phyloP scores from a whole-genome alignment of 768 basidiomycete genomes.

The Pisolithus albus region DNA sequence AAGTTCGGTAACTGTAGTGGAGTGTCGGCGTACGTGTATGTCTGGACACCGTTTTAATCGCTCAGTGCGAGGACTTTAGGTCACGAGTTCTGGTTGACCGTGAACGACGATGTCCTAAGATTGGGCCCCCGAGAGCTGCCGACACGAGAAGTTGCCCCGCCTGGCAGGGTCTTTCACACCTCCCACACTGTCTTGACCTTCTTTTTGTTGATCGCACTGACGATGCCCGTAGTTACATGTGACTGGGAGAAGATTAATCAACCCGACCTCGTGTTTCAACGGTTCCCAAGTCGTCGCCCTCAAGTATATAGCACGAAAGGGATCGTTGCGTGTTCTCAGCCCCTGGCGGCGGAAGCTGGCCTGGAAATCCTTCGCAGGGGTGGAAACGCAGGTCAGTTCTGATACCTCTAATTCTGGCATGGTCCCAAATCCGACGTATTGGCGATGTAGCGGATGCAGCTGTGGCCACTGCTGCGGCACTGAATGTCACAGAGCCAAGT shows the following conservation, averaged over 20 bases:
- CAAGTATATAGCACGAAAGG: conserved; percentile 85
- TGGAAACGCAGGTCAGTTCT: conserved; percentile 80
- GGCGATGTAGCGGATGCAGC: conserved; percentile 76
- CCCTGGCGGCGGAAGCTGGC: conserved; percentile 86
- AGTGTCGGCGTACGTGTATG: too few relatives aligned
- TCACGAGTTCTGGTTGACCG: too few relatives aligned
- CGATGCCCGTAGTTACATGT: conserved; percentile 29
- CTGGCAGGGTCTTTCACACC: too few relatives aligned
- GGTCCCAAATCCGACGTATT: neutral
- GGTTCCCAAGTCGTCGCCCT: conserved; percentile 79
- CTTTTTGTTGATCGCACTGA: neutral
- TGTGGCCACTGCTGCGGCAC: conserved; percentile 84
- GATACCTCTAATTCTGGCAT: neutral
- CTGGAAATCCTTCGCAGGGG: conserved; percentile 87
- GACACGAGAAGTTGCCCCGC: too few relatives aligned
- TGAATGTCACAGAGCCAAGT: conserved; percentile 88
- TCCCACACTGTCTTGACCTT: neutral
- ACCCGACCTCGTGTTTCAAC: conserved; percentile 57
- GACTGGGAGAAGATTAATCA: conserved; percentile 61
- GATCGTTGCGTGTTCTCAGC: conserved; percentile 83
- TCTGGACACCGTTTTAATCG: too few relatives aligned
- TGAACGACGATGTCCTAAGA: too few relatives aligned
- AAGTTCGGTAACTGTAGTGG: too few relatives aligned
- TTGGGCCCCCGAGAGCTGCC: too few relatives aligned
- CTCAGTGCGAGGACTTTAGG: too few relatives aligned